Evolutionary conservation across 139 green algal genomes (phyloP).

Genomic region (Haematococcus lacustris): DNA sequence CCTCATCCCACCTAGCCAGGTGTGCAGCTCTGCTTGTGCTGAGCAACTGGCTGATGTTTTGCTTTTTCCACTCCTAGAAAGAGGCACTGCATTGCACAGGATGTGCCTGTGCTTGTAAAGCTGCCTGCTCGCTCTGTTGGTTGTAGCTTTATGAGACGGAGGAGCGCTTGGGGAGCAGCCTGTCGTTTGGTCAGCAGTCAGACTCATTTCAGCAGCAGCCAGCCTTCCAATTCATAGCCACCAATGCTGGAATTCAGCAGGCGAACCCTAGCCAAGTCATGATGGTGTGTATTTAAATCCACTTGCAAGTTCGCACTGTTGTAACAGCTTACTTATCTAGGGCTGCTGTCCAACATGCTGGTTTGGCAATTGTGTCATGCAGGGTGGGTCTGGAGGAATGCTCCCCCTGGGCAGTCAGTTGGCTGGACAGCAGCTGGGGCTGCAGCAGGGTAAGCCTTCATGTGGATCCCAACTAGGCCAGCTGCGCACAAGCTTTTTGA

Average conservation of each 20-base stretch:
- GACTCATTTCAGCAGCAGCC: too few species aligned
- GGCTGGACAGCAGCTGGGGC: background rate
- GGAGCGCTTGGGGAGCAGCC: too few species aligned
- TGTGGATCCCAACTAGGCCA: background rate
- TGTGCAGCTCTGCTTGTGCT: constrained; percentile 8
- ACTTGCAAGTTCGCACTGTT: too few species aligned
- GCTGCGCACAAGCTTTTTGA: too few species aligned
- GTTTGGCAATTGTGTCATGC: background rate
- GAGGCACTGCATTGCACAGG: background rate
- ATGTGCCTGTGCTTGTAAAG: background rate
- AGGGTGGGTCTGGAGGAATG: background rate
- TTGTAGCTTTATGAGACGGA: background rate
- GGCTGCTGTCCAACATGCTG: background rate
- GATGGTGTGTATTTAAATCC: too few species aligned
- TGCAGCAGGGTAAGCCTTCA: background rate
- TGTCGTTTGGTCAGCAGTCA: too few species aligned
- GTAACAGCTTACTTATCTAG: too few species aligned
- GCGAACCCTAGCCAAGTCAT: too few species aligned
- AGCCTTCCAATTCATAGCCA: too few species aligned
- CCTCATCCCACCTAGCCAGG: constrained; percentile 53
- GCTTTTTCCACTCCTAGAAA: too few species aligned
- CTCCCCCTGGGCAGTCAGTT: background rate
- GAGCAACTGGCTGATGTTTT: too few species aligned
- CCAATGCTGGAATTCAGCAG: too few species aligned
- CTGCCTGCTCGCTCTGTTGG: background rate